These are phyloP conservation scores for Aspergillus mulundensis DNA, from an alignment of 495 filamentous ascomycete species.

Conservation along the genomic window DNA sequence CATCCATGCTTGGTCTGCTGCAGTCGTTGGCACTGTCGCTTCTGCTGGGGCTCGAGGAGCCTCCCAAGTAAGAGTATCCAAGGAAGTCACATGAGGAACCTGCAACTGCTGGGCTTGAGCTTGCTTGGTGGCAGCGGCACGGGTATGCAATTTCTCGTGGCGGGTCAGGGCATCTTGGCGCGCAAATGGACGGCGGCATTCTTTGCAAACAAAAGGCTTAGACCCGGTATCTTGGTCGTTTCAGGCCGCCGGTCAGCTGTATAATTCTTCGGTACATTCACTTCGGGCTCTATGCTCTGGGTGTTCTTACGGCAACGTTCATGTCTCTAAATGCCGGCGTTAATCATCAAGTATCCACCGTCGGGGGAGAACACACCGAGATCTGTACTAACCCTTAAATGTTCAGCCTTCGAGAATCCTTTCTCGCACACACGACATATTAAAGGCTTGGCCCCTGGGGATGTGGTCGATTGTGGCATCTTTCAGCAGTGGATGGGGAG, in stretches of 20 bases:
- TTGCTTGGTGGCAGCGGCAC: slow-evolving; percentile 27
- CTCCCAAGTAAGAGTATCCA: slow-evolving; percentile 28
- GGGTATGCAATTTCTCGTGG: slow-evolving; percentile 44
- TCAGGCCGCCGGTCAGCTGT: slow-evolving; percentile 15
- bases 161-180: slow-evolving; percentile 46
- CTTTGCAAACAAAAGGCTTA: slow-evolving; percentile 42
- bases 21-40: slow-evolving; percentile 20
- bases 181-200: slow-evolving; percentile 42
- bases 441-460: slow-evolving; percentile 28
- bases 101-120: slow-evolving; percentile 16
- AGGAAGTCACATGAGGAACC: slow-evolving; percentile 18
- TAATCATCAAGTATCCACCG: slow-evolving; percentile 23
- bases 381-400: slow-evolving; percentile 34
- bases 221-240: slow-evolving; percentile 41
- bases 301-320: slow-evolving; percentile 44
- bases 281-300: background rate
- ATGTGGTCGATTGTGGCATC: slow-evolving; percentile 16
- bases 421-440: slow-evolving; percentile 43
- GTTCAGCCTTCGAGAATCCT: slow-evolving; percentile 43
- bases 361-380: background rate
- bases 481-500: background rate
- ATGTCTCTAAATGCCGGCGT: slow-evolving; percentile 37
- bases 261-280: background rate
- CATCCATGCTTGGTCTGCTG: slow-evolving; percentile 27
- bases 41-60: slow-evolving; percentile 22